A percentile compares a stretch with the other conserved stretches of the same genome.
Evolutionary conservation across 768 basidiomycete species (phyloP).

Genomic region (Cyclocybe cylindracea): DNA sequence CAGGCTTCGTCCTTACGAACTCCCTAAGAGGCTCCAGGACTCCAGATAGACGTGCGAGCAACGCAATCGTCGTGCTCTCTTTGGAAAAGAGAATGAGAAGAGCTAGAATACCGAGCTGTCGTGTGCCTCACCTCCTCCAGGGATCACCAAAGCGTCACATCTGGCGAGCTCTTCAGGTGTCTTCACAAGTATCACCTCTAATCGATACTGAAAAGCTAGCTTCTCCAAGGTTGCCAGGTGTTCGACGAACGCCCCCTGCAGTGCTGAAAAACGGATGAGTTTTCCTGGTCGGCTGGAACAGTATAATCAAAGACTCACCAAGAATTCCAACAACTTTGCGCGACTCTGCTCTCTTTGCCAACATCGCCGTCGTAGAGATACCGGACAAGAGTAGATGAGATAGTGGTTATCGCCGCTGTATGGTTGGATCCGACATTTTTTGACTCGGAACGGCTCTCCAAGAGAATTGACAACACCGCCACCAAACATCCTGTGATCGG

Average conservation of each 20-base stretch:
- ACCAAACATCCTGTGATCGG: too few species aligned
- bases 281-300: slow-evolving; percentile 6
- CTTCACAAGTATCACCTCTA: slow-evolving; percentile 63
- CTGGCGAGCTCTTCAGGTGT: slow-evolving; percentile 69
- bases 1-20: slow-evolving; percentile 71
- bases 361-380: neutral
- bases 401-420: too few species aligned
- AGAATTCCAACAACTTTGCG: slow-evolving; percentile 47
- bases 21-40: slow-evolving; percentile 78
- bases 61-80: slow-evolving; percentile 94
- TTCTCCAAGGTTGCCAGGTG: slow-evolving; percentile 74
- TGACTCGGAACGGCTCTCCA: too few species aligned
- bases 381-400: too few species aligned
- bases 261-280: slow-evolving; percentile 47
- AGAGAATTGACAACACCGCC: too few species aligned
- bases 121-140: slow-evolving; percentile 72
- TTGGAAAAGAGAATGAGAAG: slow-evolving; percentile 1
- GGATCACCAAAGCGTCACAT: slow-evolving; percentile 89
- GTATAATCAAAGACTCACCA: slow-evolving; percentile 32
- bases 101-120: neutral
- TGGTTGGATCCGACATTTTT: too few species aligned
- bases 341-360: slow-evolving; percentile 2
- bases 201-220: slow-evolving; percentile 43
- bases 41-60: slow-evolving; percentile 70
- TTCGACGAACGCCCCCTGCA: slow-evolving; percentile 93